Evolutionary conservation across 306 rosid species (phyloP).

Genomic region (Malus sylvestris): DNA sequence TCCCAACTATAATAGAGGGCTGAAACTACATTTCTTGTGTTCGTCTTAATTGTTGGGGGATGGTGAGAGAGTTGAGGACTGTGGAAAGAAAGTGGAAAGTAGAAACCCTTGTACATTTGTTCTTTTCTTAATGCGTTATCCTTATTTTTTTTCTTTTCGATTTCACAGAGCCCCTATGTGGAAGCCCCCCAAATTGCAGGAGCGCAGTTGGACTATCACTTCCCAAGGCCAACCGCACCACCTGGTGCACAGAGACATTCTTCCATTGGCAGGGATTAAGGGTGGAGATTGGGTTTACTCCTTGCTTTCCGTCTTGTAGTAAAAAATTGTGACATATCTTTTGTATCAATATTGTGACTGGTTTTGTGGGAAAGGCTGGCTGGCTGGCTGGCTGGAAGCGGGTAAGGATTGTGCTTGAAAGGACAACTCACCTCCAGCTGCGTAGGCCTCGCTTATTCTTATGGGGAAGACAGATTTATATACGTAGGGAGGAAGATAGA

Average conservation of each 20-base stretch:
- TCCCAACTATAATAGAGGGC: background rate
- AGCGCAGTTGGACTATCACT: conserved; percentile 32
- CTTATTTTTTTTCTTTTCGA: background rate
- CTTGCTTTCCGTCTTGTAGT: conserved; percentile 12
- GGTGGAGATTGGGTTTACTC: background rate
- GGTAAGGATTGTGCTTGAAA: conserved; percentile 21
- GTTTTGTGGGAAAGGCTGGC: conserved; percentile 17
- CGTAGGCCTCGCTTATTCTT: conserved; percentile 17
- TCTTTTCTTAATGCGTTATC: background rate
- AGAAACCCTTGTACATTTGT: background rate
- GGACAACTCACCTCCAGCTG: conserved; percentile 17
- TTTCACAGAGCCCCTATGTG: conserved; percentile 74
- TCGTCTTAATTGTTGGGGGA: background rate
- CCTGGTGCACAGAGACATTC: conserved; percentile 88
- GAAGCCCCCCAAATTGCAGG: conserved; percentile 67
- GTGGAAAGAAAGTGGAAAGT: background rate
- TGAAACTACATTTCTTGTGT: background rate
- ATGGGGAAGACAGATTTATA: conserved; percentile 23
- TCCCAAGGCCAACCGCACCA: conserved; percentile 87
- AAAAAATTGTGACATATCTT: conserved; percentile 12
- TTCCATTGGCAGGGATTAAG: conserved; percentile 49
- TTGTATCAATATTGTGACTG: conserved; percentile 32
- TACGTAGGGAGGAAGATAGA: conserved; percentile 15
- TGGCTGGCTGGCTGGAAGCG: conserved; percentile 15
- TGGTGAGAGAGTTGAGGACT: background rate